Conservation (phyloP, 257 asterid species). For the Scutellaria barbata region DNA sequence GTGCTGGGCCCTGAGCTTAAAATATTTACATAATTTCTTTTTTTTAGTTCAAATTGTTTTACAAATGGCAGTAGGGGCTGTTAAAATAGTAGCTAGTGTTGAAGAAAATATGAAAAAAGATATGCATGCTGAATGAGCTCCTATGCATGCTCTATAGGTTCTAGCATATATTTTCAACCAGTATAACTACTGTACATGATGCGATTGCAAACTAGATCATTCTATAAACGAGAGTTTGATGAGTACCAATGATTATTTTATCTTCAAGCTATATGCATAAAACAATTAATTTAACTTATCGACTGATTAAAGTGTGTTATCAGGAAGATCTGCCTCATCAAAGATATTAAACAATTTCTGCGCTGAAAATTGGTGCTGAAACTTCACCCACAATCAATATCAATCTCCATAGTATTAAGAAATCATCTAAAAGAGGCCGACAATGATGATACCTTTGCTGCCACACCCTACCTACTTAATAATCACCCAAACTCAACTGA, state of each 20-base stretch:
- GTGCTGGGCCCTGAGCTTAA: too few species aligned
- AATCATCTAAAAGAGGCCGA: neutral
- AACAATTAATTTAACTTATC: neutral
- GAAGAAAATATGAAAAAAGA: neutral
- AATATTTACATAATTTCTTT: too few species aligned
- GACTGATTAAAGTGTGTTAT: constrained; percentile 10
- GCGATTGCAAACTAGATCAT: neutral
- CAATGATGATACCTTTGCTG: neutral
- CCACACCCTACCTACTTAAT: neutral
- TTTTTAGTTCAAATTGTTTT: neutral
- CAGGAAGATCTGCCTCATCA: neutral
- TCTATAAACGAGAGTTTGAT: neutral
- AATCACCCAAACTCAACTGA: neutral
- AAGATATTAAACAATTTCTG: neutral
- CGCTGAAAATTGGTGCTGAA: constrained; percentile 22
- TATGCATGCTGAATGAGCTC: neutral
- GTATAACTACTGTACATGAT: neutral
- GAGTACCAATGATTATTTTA: too few species aligned
- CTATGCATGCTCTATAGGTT: neutral
- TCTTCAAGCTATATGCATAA: too few species aligned
- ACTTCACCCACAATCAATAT: constrained; percentile 5
- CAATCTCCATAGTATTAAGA: neutral
- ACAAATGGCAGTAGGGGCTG: neutral
- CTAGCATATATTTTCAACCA: neutral
- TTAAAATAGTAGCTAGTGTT: neutral